These are phyloP conservation scores for Margaritispora aquatica DNA, from an alignment of 495 filamentous ascomycete genomes.

Conservation along the genomic window DNA sequence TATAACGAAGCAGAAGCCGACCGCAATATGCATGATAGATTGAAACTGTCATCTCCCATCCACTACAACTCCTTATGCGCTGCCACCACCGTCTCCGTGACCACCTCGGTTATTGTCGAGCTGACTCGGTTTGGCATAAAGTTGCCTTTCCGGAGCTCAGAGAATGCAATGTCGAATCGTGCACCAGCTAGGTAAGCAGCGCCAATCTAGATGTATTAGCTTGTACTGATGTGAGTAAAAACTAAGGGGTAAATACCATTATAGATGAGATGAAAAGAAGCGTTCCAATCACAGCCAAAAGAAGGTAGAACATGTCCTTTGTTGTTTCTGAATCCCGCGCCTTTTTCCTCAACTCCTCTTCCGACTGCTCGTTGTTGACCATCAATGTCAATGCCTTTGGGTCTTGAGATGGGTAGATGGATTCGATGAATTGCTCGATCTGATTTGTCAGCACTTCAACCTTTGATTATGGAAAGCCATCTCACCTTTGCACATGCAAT, in stretches of 20 bases:
- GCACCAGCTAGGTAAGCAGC: constrained; percentile 38
- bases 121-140: constrained; percentile 20
- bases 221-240: not conserved
- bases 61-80: constrained; percentile 23
- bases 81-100: constrained; percentile 2
- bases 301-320: constrained; percentile 57
- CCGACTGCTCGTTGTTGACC: constrained; percentile 26
- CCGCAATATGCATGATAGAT: not conserved
- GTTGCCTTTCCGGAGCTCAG: constrained; percentile 47
- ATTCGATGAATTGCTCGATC: constrained; percentile 97
- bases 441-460: constrained; percentile 27
- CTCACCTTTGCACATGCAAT: constrained; percentile 81
- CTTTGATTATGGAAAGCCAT: not conserved
- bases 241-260: constrained; percentile 50
- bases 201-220: constrained; percentile 24
- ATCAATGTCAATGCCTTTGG: constrained; percentile 35
- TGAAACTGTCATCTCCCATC: too few species aligned
- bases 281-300: constrained; percentile 52
- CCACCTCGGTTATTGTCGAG: not conserved
- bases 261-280: constrained; percentile 52
- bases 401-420: constrained; percentile 73
- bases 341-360: constrained; percentile 28
- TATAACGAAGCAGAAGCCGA: constrained; percentile 9
- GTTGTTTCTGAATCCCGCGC: constrained; percentile 40
- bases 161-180: constrained; percentile 56